Evolutionary conservation across 257 asterid species (phyloP).

Genomic region (Lithospermum erythrorhizon): DNA sequence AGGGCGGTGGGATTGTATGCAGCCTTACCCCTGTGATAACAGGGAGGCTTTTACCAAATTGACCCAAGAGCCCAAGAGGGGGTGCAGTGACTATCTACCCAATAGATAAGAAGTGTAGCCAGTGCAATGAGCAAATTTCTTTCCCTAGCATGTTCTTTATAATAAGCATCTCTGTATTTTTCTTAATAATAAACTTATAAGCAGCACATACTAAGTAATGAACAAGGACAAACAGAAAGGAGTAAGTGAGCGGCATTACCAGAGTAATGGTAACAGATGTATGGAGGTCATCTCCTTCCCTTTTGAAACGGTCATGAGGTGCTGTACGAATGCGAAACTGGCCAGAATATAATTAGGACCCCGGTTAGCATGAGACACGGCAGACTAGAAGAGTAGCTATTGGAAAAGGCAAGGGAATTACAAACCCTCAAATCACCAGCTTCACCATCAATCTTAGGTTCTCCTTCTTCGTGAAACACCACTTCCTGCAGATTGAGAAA

Average conservation of each 20-base stretch:
- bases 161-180: too few relatives aligned
- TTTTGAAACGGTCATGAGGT: constrained; percentile 73
- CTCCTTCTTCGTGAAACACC: constrained; percentile 89
- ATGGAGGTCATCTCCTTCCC: constrained; percentile 85
- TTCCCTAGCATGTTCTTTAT: too few relatives aligned
- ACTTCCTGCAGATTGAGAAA: constrained; percentile 49
- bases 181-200: background rate
- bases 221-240: background rate
- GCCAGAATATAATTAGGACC: constrained; percentile 9
- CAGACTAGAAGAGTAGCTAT: background rate
- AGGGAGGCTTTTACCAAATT: too few relatives aligned
- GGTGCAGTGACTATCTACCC: too few relatives aligned
- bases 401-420: constrained; percentile 7
- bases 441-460: constrained; percentile 91
- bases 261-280: constrained; percentile 68
- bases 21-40: too few relatives aligned
- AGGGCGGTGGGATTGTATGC: too few relatives aligned
- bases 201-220: background rate
- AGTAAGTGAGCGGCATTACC: constrained; percentile 31
- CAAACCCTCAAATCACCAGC: constrained; percentile 92
- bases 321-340: constrained; percentile 89
- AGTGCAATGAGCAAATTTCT: too few relatives aligned
- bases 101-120: too few relatives aligned
- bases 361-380: constrained; percentile 8
- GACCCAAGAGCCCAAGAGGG: too few relatives aligned